Evolutionary conservation across 257 asterid genomes (phyloP).

Genomic region (Solanum bukasovii): DNA sequence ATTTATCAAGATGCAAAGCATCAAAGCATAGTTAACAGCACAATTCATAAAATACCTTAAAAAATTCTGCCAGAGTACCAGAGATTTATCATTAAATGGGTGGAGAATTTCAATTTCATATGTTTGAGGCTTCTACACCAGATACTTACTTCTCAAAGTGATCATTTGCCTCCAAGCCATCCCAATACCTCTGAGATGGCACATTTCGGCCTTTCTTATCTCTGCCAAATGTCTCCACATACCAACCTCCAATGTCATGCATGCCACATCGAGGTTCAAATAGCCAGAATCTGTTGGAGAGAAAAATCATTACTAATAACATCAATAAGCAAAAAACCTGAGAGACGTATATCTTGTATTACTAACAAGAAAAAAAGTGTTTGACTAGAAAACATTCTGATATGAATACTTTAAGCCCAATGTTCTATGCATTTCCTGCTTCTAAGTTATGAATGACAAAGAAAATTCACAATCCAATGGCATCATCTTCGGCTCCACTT

Average conservation of each 20-base stretch:
- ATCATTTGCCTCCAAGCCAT: constrained; percentile 35
- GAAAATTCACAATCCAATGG: background rate
- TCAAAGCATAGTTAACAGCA: background rate
- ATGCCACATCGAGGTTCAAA: constrained; percentile 92
- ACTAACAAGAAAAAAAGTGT: background rate
- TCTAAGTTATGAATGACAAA: background rate
- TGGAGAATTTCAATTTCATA: constrained; percentile 1
- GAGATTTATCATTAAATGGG: background rate
- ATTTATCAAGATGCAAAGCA: background rate
- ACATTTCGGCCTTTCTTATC: constrained; percentile 62
- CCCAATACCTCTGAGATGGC: constrained; percentile 67
- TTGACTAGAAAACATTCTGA: background rate
- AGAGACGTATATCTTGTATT: background rate
- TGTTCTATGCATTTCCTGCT: background rate
- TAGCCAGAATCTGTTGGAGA: constrained; percentile 69
- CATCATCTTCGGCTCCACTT: background rate
- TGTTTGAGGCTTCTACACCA: constrained; percentile 3
- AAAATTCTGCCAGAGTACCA: background rate
- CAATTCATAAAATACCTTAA: background rate
- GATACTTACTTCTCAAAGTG: constrained; percentile 56
- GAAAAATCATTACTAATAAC: constrained; percentile 5
- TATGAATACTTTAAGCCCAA: background rate
- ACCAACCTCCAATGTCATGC: constrained; percentile 98
- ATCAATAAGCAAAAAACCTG: constrained; percentile 5
- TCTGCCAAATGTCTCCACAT: constrained; percentile 82